phyloP scores from a whole-genome alignment of 2,329 filamentous ascomycete genomes.

The Neopestalotiopsis clavispora region DNA sequence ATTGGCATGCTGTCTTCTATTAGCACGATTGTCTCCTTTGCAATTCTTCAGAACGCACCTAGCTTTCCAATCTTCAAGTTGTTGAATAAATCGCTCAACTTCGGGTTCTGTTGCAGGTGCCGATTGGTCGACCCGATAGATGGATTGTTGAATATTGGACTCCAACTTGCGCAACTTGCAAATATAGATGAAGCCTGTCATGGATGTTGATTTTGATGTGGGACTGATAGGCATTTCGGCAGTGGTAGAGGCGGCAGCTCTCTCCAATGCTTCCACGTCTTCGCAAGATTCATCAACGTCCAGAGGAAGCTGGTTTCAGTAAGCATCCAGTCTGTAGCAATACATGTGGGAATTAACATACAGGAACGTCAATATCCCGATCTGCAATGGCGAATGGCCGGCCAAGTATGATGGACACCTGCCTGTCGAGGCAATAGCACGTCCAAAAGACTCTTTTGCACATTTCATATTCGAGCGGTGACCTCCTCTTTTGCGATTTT shows the following conservation, averaged over 20 bases:
- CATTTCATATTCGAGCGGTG: conserved; percentile 28
- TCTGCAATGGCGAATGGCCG: conserved; percentile 37
- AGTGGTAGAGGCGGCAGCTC: conserved; percentile 7
- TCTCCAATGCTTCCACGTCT: conserved; percentile 21
- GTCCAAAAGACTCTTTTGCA: conserved; percentile 37
- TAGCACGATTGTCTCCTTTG: neutral
- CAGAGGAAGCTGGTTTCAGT: conserved; percentile 27
- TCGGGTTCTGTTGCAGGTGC: conserved; percentile 16
- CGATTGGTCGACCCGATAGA: conserved; percentile 25
- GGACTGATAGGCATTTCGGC: conserved; percentile 14
- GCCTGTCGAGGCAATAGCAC: conserved; percentile 37
- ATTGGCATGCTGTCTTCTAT: conserved; percentile 19
- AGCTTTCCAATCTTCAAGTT: conserved; percentile 25
- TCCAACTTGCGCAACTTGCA: conserved; percentile 26
- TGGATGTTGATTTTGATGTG: conserved; percentile 28
- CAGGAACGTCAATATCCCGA: conserved; percentile 31
- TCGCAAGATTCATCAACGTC: conserved; percentile 31
- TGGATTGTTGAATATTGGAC: conserved; percentile 27
- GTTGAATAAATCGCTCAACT: conserved; percentile 23
- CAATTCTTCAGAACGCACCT: neutral
- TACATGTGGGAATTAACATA: neutral
- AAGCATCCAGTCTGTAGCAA: neutral
- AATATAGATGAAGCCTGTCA: conserved; percentile 32
- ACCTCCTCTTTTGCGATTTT: conserved; percentile 20
- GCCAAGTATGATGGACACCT: conserved; percentile 36